phyloP scores from a whole-genome alignment of 1,284 basidiomycete genomes.

The Somion occarium region DNA sequence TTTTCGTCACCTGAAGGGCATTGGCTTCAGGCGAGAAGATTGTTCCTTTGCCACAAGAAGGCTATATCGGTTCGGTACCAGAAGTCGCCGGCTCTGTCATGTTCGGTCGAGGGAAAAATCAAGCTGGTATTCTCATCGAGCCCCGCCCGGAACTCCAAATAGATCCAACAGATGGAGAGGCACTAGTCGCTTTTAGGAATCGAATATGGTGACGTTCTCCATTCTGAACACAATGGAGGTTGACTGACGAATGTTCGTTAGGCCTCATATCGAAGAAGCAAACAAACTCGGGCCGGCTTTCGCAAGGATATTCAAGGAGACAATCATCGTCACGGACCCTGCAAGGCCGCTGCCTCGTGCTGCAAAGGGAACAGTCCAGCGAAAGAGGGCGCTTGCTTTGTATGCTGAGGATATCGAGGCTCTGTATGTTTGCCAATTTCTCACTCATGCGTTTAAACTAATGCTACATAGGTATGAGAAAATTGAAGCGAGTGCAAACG shows the following conservation, averaged over 20 bases:
- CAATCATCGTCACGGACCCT: constrained; percentile 12
- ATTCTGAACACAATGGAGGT: background rate
- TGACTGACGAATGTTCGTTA: background rate
- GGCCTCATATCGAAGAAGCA: constrained; percentile 14
- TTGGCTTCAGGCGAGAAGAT: constrained; percentile 17
- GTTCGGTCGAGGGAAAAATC: constrained; percentile 18
- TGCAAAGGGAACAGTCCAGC: constrained; percentile 13
- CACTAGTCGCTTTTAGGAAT: constrained; percentile 6
- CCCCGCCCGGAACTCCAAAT: constrained; percentile 11
- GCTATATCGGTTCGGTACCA: constrained; percentile 23
- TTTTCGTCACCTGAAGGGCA: background rate
- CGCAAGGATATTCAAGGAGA: constrained; percentile 14
- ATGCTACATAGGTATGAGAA: constrained; percentile 6
- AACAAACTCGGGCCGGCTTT: constrained; percentile 12
- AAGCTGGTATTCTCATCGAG: constrained; percentile 21
- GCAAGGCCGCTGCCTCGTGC: constrained; percentile 13
- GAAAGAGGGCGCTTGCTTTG: constrained; percentile 6
- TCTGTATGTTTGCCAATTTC: constrained; percentile 17
- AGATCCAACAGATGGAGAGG: constrained; percentile 7
- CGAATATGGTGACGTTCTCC: constrained; percentile 11
- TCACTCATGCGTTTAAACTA: background rate
- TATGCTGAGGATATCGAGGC: constrained; percentile 13
- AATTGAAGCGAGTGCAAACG: constrained; percentile 6
- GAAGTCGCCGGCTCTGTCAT: constrained; percentile 20
- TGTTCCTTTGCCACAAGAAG: constrained; percentile 29